Evolutionary conservation across 257 asterid genomes (phyloP).

Genomic region (Galeopsis tetrahit): DNA sequence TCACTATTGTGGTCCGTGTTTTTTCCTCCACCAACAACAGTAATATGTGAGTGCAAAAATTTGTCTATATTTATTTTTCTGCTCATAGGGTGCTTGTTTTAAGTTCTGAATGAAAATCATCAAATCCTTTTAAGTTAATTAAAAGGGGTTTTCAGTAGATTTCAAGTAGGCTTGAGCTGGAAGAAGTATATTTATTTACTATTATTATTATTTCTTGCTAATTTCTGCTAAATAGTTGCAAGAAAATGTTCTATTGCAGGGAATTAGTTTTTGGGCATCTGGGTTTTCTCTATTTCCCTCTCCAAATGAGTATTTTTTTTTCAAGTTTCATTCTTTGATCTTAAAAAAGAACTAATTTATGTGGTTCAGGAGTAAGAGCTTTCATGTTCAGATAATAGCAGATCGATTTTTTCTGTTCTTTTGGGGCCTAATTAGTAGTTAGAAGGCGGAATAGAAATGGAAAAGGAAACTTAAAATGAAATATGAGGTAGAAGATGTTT

Average conservation of each 20-base stretch:
- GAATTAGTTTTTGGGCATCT: constrained; percentile 21
- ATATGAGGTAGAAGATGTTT: constrained; percentile 7
- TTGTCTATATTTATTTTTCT: constrained; percentile 5
- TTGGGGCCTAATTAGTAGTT: not conserved
- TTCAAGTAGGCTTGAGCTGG: constrained; percentile 34
- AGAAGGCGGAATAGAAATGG: not conserved
- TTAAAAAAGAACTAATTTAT: not conserved
- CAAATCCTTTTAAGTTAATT: not conserved
- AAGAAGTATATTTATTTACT: not conserved
- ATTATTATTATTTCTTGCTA: not conserved
- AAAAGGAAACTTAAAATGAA: not conserved
- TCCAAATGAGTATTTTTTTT: not conserved
- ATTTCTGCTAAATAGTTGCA: constrained; percentile 21
- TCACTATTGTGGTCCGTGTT: constrained; percentile 36
- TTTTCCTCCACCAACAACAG: constrained; percentile 28
- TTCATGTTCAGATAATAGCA: constrained; percentile 15
- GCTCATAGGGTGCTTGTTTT: constrained; percentile 11
- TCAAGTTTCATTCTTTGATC: not conserved
- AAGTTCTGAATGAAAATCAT: too few species aligned
- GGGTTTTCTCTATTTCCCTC: constrained; percentile 3
- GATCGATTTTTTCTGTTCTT: constrained; percentile 23
- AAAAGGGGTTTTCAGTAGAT: constrained; percentile 22
- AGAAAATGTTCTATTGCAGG: not conserved
- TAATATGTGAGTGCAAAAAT: constrained; percentile 37
- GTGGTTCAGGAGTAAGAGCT: not conserved